Evolutionary conservation across 225 moss, liverwort and hornwort genomes (phyloP).

Genomic region (Pseudisothecium myosuroides): DNA sequence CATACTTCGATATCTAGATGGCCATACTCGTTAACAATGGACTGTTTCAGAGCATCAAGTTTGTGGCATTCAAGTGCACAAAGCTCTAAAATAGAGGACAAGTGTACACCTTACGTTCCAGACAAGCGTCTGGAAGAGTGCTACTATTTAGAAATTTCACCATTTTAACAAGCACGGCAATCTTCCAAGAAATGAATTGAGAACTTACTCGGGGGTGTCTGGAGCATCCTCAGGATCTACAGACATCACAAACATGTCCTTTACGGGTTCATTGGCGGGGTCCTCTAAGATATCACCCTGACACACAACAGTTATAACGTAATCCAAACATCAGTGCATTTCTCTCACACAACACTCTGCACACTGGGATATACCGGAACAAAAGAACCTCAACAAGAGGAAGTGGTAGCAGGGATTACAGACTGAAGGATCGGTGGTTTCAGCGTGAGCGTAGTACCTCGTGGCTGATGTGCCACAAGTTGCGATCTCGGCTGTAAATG

Average conservation of each 20-base stretch:
- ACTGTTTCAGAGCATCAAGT: not conserved
- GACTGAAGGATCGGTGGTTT: not conserved
- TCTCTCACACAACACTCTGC: not conserved
- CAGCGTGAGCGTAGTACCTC: conserved; percentile 35
- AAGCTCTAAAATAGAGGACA: not conserved
- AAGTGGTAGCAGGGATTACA: not conserved
- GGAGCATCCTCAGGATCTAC: conserved; percentile 79
- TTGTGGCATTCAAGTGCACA: not conserved
- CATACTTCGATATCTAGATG: not conserved
- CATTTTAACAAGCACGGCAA: not conserved
- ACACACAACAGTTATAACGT: not conserved
- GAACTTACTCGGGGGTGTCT: conserved; percentile 62
- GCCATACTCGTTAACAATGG: not conserved
- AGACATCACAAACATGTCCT: conserved; percentile 83
- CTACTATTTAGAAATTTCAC: not conserved
- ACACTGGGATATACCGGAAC: not conserved
- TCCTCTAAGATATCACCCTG: conserved; percentile 94
- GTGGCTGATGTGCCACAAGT: conserved; percentile 91
- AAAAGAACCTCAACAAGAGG: not conserved
- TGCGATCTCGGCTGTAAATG: conserved; percentile 87
- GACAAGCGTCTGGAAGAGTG: not conserved
- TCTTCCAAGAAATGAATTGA: not conserved
- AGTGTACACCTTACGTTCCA: not conserved
- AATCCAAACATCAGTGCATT: not conserved
- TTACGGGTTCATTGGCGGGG: conserved; percentile 62